These are phyloP conservation scores for Begonia masoniana DNA, from an alignment of 306 rosid species.

Conservation along the genomic window DNA sequence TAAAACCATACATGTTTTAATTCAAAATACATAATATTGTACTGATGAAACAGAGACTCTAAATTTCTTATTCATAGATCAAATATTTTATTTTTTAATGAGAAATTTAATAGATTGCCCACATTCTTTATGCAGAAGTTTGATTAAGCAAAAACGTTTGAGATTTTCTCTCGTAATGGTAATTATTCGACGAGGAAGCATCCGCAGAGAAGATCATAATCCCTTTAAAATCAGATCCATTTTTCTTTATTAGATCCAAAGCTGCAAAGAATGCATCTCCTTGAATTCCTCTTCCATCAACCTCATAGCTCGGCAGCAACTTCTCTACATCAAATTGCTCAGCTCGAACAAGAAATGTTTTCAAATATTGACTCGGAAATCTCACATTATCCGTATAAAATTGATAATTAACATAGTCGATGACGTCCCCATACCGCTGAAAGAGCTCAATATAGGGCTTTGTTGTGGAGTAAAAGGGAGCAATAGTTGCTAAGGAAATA, in stretches of 20 bases:
- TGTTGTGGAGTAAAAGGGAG: conserved; percentile 32
- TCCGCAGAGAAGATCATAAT: conserved; percentile 48
- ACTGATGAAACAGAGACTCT: too few species aligned
- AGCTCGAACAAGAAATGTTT: conserved; percentile 16
- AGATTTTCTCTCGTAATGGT: conserved; percentile 32
- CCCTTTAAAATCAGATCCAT: conserved; percentile 33
- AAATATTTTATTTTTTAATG: too few species aligned
- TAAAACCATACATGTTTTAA: too few species aligned
- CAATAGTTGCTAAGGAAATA: conserved; percentile 36
- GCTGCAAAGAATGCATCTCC: conserved; percentile 40
- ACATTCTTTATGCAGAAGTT: neutral
- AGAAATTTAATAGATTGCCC: too few species aligned
- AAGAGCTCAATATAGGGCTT: conserved; percentile 28
- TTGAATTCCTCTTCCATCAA: conserved; percentile 40
- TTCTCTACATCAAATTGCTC: conserved; percentile 17
- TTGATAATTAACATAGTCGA: conserved; percentile 40
- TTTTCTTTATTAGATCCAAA: conserved; percentile 15
- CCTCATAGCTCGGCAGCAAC: conserved; percentile 37
- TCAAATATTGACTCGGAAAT: conserved; percentile 22
- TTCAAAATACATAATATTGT: too few species aligned
- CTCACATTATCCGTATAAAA: conserved; percentile 37
- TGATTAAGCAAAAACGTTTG: conserved; percentile 40
- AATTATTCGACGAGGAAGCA: conserved; percentile 19
- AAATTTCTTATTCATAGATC: too few species aligned
- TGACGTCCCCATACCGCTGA: conserved; percentile 15